Conservation (phyloP, 768 basidiomycete genomes). For the Russula brevipes region DNA sequence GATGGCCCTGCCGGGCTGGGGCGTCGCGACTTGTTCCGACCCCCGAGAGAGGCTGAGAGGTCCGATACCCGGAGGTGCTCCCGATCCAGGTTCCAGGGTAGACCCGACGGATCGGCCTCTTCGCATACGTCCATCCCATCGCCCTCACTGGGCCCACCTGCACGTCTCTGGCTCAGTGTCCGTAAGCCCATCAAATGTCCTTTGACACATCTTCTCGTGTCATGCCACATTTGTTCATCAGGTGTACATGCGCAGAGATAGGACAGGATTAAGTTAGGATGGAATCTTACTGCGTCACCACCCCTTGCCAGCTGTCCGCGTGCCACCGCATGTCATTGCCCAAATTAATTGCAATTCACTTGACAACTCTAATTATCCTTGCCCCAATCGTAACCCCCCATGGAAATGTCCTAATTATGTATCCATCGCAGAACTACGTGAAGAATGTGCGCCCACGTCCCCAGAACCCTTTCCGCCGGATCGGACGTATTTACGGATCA, state of each 20-base stretch:
- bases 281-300: background rate
- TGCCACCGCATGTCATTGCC: constrained; percentile 3
- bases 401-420: constrained; percentile 1
- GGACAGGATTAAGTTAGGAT: background rate
- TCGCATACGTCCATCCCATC: background rate
- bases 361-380: constrained; percentile 20
- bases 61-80: constrained; percentile 7
- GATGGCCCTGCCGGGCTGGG: constrained; percentile 4
- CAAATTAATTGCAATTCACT: background rate
- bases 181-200: background rate
- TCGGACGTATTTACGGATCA: background rate
- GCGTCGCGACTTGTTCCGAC: constrained; percentile 19
- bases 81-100: constrained; percentile 5
- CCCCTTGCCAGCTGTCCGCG: constrained; percentile 16
- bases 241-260: constrained; percentile 3
- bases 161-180: background rate
- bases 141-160: background rate
- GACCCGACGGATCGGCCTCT: constrained; percentile 11
- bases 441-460: background rate
- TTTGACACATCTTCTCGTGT: background rate
- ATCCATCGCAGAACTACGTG: constrained; percentile 1
- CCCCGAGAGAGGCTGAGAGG: constrained; percentile 11
- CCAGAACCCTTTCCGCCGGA: constrained; percentile 5
- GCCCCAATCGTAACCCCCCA: background rate
- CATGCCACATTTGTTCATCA: background rate